A percentile compares a stretch with the other conserved stretches of the same genome.
phyloP scores from a whole-genome alignment of 495 filamentous ascomycete genomes.

The Penicillium arizonense region DNA sequence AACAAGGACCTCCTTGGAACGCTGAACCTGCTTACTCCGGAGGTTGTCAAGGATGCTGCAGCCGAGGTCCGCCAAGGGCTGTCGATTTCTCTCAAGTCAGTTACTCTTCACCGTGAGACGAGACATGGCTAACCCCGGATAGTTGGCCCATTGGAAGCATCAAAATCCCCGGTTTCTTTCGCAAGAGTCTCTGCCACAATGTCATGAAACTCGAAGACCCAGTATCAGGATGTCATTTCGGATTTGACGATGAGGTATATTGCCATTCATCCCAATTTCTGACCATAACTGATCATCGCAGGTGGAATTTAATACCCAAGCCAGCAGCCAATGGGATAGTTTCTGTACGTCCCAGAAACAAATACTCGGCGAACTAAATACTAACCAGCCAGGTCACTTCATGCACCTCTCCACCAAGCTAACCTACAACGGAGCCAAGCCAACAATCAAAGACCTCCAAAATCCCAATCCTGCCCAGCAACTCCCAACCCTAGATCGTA shows the following conservation, averaged over 20 bases:
- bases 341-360: conserved; percentile 25
- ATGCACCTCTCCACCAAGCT: conserved; percentile 43
- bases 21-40: conserved; percentile 57
- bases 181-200: conserved; percentile 52
- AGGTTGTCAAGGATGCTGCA: conserved; percentile 49
- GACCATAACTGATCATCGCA: conserved; percentile 7
- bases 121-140: neutral
- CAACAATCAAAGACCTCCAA: conserved; percentile 12
- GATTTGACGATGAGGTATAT: conserved; percentile 42
- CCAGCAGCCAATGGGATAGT: conserved; percentile 39
- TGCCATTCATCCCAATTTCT: neutral
- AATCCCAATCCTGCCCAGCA: neutral
- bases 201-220: conserved; percentile 45
- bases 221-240: conserved; percentile 15
- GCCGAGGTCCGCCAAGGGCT: conserved; percentile 53
- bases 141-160: conserved; percentile 44
- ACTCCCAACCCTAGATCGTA: conserved; percentile 24
- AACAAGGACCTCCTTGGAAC: conserved; percentile 59
- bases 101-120: neutral
- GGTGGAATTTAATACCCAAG: conserved; percentile 52
- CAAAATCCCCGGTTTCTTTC: conserved; percentile 47
- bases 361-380: neutral
- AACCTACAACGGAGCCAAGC: conserved; percentile 53
- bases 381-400: conserved; percentile 19
- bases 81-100: conserved; percentile 59